These are phyloP conservation scores for Mortierella polycephala DNA, from an alignment of 371 early-diverging fungal species.

Conservation along the genomic window DNA sequence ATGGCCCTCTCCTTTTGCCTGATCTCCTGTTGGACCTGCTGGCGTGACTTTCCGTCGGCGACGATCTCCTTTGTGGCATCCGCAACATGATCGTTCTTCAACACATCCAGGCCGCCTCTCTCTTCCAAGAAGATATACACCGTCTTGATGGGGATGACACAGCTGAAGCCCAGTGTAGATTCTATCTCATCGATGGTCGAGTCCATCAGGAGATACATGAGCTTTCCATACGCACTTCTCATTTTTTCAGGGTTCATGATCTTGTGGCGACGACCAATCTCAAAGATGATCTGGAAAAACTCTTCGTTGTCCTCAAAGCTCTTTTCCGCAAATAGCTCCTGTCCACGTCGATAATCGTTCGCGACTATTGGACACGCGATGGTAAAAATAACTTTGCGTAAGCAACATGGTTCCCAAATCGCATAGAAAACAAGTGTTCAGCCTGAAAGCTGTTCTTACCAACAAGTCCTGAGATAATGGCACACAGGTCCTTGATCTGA, in stretches of 20 bases:
- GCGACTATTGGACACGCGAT: slow-evolving; percentile 54
- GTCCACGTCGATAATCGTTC: slow-evolving; percentile 87
- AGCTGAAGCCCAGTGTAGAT: slow-evolving; percentile 84
- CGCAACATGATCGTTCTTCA: slow-evolving; percentile 83
- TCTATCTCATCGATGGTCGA: slow-evolving; percentile 88
- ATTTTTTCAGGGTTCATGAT: slow-evolving; percentile 99
- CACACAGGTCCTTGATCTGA: slow-evolving; percentile 95
- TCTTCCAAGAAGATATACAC: slow-evolving; percentile 82
- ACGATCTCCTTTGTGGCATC: slow-evolving; percentile 93
- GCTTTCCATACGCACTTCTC: slow-evolving; percentile 94
- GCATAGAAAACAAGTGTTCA: too few species aligned
- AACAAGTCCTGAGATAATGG: slow-evolving; percentile 91
- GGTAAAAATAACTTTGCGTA: slow-evolving; percentile 3
- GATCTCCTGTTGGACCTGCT: slow-evolving; percentile 86
- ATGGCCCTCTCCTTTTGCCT: slow-evolving; percentile 92
- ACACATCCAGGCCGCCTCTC: slow-evolving; percentile 68
- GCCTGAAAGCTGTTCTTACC: slow-evolving; percentile 27
- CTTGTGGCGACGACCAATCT: slow-evolving; percentile 96
- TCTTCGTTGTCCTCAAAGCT: slow-evolving; percentile 88
- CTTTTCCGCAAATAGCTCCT: slow-evolving; percentile 86
- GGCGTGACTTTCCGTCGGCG: slow-evolving; percentile 79
- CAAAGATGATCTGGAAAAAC: slow-evolving; percentile 92
- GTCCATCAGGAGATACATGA: slow-evolving; percentile 93
- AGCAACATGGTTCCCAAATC: too few species aligned
- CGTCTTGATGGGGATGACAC: slow-evolving; percentile 87